These are phyloP conservation scores for Colletotrichum sp. DNA, from an alignment of 2,329 filamentous ascomycete species.

Conservation along the genomic window DNA sequence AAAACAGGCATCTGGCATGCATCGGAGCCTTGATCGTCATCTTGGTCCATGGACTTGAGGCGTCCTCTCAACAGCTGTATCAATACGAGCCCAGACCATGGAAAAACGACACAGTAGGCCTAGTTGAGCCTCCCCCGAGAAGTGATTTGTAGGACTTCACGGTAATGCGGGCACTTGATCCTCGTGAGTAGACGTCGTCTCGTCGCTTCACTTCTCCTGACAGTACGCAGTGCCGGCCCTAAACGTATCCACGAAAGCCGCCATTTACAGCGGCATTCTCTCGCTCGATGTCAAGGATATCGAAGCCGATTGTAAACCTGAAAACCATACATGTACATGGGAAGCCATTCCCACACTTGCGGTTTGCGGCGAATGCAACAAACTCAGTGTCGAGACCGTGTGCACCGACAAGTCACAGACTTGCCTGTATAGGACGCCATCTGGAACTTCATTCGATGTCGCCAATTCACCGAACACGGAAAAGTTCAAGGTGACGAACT, in stretches of 20 bases:
- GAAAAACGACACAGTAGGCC: constrained; percentile 15
- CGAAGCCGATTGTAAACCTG: constrained; percentile 31
- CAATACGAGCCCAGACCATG: constrained; percentile 32
- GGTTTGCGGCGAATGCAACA: constrained; percentile 37
- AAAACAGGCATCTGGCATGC: constrained; percentile 38
- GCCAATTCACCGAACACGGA: constrained; percentile 24
- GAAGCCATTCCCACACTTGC: constrained; percentile 38
- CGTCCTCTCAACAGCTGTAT: constrained; percentile 44
- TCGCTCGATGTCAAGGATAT: constrained; percentile 29
- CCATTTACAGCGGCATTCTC: constrained; percentile 41
- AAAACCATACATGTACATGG: constrained; percentile 36
- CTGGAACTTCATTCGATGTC: constrained; percentile 30
- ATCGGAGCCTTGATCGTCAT: constrained; percentile 41
- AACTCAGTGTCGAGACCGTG: constrained; percentile 9
- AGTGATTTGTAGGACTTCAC: constrained; percentile 40
- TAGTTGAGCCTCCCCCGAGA: constrained; percentile 27
- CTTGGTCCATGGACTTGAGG: constrained; percentile 40
- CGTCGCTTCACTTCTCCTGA: not conserved
- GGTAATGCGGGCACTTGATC: constrained; percentile 24
- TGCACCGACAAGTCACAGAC: constrained; percentile 26
- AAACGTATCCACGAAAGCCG: constrained; percentile 39
- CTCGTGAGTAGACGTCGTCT: not conserved
- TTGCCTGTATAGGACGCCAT: constrained; percentile 34
- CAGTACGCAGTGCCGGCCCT: constrained; percentile 22
- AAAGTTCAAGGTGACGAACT: constrained; percentile 32